Evolutionary conservation across 164 flowering plant species (phyloP).

Genomic region (Kingdonia uniflora): DNA sequence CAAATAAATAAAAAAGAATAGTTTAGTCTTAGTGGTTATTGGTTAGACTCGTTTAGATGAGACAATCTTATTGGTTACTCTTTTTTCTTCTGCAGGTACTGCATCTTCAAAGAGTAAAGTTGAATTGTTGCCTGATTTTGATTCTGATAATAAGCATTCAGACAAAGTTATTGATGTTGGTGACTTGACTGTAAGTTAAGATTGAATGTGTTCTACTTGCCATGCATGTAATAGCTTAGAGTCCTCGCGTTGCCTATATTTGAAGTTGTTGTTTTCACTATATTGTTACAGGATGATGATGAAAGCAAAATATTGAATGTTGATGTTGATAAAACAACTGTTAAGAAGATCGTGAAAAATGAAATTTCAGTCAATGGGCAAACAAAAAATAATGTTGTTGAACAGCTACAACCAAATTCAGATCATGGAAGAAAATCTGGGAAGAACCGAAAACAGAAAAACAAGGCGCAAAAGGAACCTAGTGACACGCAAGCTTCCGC

Average conservation of each 20-base stretch:
- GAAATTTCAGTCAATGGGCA: constrained; percentile 47
- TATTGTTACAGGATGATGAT: constrained; percentile 32
- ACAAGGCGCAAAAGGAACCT: constrained; percentile 22
- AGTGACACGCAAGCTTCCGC: constrained; percentile 21
- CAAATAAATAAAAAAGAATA: no score
- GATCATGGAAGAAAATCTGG: constrained; percentile 13
- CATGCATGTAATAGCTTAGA: background rate
- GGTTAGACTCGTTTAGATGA: no score
- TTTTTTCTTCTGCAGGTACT: constrained; percentile 23
- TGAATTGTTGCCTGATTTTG: constrained; percentile 18
- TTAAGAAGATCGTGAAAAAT: constrained; percentile 73
- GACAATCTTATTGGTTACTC: no score
- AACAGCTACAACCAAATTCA: constrained; percentile 13
- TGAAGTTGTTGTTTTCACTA: constrained; percentile 1
- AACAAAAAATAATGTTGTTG: constrained; percentile 20
- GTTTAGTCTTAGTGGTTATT: no score
- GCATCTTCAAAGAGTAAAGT: constrained; percentile 19
- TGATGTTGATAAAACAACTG: constrained; percentile 41
- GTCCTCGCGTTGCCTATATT: no score
- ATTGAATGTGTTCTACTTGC: background rate
- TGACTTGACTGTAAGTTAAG: constrained; percentile 3
- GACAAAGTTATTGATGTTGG: constrained; percentile 21
- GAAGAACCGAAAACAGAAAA: constrained; percentile 25
- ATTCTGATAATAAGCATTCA: constrained; percentile 19
- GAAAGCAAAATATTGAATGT: constrained; percentile 15